A percentile compares a stretch with the other conserved stretches of the same genome.
Conservation (phyloP, 208 protist species). For the Crithidia brevicula region DNA sequence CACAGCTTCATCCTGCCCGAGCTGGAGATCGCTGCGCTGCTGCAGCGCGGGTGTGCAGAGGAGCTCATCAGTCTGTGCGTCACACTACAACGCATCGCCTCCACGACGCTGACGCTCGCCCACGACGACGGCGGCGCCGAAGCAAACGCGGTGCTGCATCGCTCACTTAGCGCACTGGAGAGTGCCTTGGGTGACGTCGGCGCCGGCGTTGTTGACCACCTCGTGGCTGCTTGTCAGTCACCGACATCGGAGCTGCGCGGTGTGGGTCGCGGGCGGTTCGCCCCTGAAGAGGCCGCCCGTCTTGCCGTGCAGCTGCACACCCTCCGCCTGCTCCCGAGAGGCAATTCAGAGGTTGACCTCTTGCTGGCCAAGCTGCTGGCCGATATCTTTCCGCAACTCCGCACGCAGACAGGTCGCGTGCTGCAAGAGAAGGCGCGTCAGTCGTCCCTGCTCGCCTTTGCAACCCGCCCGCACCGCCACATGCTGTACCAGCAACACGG, state of each 20-base stretch:
- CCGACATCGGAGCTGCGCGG: background rate
- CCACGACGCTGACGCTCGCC: conserved; percentile 38
- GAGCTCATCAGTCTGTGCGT: conserved; percentile 59
- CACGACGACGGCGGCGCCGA: background rate
- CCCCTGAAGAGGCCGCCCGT: conserved; percentile 19
- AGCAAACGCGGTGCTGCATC: conserved; percentile 20
- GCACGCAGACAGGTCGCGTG: conserved; percentile 60
- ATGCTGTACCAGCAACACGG: conserved; percentile 55
- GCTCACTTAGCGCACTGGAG: conserved; percentile 44
- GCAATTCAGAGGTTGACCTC: conserved; percentile 20
- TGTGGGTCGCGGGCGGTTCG: background rate
- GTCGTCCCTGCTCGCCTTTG: conserved; percentile 72
- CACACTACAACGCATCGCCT: conserved; percentile 61
- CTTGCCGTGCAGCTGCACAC: conserved; percentile 36
- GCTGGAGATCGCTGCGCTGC: conserved; percentile 40
- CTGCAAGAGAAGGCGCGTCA: conserved; percentile 61
- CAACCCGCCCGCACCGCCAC: conserved; percentile 60
- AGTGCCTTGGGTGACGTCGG: conserved; percentile 35
- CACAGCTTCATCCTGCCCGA: conserved; percentile 47
- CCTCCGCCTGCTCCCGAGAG: conserved; percentile 46
- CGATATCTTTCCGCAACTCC: conserved; percentile 73
- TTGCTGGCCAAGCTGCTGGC: conserved; percentile 47
- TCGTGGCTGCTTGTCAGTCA: conserved; percentile 17
- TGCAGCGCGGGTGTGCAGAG: conserved; percentile 25
- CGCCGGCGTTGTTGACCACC: conserved; percentile 25